Evolutionary conservation across 495 filamentous ascomycete genomes (phyloP).

Genomic region (Hyaloscypha finlandica): DNA sequence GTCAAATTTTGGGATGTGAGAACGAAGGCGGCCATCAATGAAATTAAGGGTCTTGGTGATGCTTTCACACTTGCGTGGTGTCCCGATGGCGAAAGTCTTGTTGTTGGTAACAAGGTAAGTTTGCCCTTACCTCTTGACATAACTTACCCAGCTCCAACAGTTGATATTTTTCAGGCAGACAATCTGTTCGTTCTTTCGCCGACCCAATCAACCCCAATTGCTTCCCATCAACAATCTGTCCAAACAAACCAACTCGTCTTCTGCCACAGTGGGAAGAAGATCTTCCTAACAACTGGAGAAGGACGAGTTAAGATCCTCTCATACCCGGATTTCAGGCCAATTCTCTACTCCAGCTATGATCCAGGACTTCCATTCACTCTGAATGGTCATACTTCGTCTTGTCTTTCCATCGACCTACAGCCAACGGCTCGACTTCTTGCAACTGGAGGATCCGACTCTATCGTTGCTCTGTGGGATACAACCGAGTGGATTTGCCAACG

Average conservation of each 20-base stretch:
- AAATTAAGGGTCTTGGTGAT: conserved; percentile 77
- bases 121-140: conserved; percentile 14
- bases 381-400: conserved; percentile 82
- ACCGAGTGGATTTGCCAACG: conserved; percentile 86
- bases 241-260: conserved; percentile 86
- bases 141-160: conserved; percentile 26
- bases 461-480: conserved; percentile 91
- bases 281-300: conserved; percentile 82
- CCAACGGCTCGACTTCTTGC: conserved; percentile 81
- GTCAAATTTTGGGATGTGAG: conserved; percentile 94
- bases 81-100: conserved; percentile 78
- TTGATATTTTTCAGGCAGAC: conserved; percentile 57
- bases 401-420: conserved; percentile 68
- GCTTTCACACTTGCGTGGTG: conserved; percentile 85
- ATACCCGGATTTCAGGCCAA: conserved; percentile 62
- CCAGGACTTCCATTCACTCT: conserved; percentile 57
- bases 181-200: conserved; percentile 66
- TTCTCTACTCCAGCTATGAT: conserved; percentile 41
- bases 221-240: conserved; percentile 66
- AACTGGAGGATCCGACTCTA: conserved; percentile 84
- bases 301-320: conserved; percentile 79
- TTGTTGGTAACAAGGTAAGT: conserved; percentile 82
- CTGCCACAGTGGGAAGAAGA: conserved; percentile 67
- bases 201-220: conserved; percentile 50
- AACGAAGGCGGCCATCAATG: conserved; percentile 74